Base-by-base conservation (phyloP, 192 early-diverging fungal genomes). In the Lunasporangiospora selenospora region DNA sequence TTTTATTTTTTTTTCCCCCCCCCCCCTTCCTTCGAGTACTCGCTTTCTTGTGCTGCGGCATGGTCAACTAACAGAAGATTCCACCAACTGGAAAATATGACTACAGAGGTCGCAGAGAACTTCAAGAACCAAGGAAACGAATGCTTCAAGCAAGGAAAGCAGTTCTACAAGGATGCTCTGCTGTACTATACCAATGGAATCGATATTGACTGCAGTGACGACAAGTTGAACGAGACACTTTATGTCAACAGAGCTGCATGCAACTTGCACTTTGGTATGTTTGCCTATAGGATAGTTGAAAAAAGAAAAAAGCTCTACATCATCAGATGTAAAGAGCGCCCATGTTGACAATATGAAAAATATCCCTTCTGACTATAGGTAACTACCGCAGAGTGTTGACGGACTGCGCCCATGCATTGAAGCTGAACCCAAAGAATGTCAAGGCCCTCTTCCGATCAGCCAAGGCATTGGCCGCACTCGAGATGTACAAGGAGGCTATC, bases 51-150 rank as follows among this genome's bases (percentile, higher is more conserved):
- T n/a, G n/a, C n/a, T n/a, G n/a, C n/a, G n/a, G n/a, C n/a, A n/a
- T n/a, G n/a, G n/a, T n/a, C n/a, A n/a, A 6, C 13, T 46, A 40
- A 37, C n/a, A 18, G 27, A 24, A 19, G 13, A 9, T 52, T 38
- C 10, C 29, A 66, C 12, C n/a, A n/a, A n/a, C n/a, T n/a, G n/a
- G n/a, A n/a, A n/a, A n/a, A 44, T 27, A n/a, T 44, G n/a, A 39
- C 9, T 24, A 36, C 40, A 82, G 78, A 83, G 85, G 85, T 94
- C 55, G 96, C 98, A 7, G 79, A 81, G 27, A 98, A 96, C 80
- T 94, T 96, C 58, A 98, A 97, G 78, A 88, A 90, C 45, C 94
- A 98, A 79, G 98, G 98, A 65, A 99, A 99, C 79, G 93, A 94
- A 15, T 81, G 84, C 47, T 98, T 95, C 80, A 84, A 90, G 60